A percentile compares a stretch with the other conserved stretches of the same genome.
Conservation (phyloP, 306 rosid genomes). For the Canavalia gladiata region DNA sequence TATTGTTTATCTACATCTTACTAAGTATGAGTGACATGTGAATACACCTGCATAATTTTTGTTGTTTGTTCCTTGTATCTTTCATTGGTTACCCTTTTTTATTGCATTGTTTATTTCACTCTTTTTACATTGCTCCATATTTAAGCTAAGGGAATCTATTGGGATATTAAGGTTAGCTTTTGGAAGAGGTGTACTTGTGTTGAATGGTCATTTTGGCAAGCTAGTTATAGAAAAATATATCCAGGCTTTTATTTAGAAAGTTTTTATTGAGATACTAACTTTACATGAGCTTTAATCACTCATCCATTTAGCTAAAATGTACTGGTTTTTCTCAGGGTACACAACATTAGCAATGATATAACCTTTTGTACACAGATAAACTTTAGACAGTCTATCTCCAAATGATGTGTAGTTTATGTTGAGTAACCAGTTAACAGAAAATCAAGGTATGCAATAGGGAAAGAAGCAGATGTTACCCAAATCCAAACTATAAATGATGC, state of each 20-base stretch:
- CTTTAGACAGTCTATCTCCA: background rate
- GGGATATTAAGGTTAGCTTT: background rate
- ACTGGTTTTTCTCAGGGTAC: too few relatives aligned
- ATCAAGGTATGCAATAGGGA: background rate
- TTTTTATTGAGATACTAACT: background rate
- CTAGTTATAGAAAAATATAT: background rate
- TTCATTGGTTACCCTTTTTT: background rate
- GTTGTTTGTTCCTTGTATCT: background rate
- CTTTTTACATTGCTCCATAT: background rate
- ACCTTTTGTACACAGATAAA: background rate
- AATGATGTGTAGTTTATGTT: background rate
- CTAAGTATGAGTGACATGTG: background rate
- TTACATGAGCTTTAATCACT: background rate
- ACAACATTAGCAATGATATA: too few relatives aligned
- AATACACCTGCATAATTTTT: background rate
- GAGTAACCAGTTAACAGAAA: background rate
- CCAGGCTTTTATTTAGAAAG: constrained; percentile 1
- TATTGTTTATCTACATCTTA: background rate
- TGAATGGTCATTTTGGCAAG: constrained; percentile 4
- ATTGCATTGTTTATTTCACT: background rate
- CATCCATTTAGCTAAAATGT: too few relatives aligned
- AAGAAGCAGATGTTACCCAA: background rate
- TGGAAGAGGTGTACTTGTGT: background rate
- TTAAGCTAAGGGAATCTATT: background rate
- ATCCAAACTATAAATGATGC: background rate